A percentile compares a stretch with the other conserved stretches of the same genome.
Evolutionary conservation across 345 rosid species (phyloP).

Genomic region (Populus tremula): DNA sequence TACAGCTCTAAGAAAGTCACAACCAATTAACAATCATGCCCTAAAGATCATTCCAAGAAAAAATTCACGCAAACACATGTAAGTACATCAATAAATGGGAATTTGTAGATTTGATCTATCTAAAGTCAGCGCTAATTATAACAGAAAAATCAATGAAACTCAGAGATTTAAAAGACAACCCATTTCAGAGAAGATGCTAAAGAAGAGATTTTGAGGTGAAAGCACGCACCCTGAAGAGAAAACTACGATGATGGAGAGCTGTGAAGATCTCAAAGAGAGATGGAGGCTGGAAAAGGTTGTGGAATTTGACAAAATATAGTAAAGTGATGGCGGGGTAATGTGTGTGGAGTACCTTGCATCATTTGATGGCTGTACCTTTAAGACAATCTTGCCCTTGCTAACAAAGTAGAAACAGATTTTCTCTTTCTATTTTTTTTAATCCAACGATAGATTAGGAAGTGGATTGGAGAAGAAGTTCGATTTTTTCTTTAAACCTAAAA

Average conservation of each 20-base stretch:
- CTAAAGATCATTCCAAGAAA: no score
- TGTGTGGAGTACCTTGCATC: no score
- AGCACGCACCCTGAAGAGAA: neutral
- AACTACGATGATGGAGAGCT: neutral
- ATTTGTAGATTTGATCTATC: neutral
- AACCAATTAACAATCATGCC: no score
- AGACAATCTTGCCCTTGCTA: conserved; percentile 4
- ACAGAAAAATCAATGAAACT: neutral
- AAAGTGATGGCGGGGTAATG: neutral
- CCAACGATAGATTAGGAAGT: no score
- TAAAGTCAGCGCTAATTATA: neutral
- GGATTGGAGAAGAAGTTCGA: no score
- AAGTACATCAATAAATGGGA: no score
- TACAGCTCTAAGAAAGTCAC: neutral
- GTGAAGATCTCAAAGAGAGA: neutral
- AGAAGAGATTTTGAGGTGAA: neutral
- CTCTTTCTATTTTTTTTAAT: neutral
- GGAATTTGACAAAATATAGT: neutral
- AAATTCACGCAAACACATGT: no score
- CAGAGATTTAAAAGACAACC: neutral
- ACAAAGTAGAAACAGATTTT: neutral
- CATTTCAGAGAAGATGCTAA: neutral
- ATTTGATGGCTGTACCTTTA: neutral
- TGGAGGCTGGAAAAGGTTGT: neutral
- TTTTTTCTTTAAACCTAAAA: neutral